These are phyloP conservation scores for Phyllosticta citribraziliensis DNA, from an alignment of 2,329 filamentous ascomycete genomes.

Conservation along the genomic window DNA sequence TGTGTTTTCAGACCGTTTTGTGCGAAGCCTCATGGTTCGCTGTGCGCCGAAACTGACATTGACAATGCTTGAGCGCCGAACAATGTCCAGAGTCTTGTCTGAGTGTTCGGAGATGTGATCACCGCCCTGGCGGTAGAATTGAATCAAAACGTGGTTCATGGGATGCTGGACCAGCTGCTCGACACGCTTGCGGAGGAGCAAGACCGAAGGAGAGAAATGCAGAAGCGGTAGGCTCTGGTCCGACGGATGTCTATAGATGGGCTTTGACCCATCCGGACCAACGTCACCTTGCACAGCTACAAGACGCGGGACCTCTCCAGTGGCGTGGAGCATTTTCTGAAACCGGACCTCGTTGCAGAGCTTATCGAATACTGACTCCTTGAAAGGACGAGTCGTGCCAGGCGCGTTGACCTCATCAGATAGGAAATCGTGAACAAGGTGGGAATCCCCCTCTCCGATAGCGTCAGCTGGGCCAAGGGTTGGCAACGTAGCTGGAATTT, in stretches of 20 bases:
- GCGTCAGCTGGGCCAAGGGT: slow-evolving; percentile 39
- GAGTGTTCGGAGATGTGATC: slow-evolving; percentile 96
- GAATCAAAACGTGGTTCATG: slow-evolving; percentile 86
- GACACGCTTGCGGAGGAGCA: slow-evolving; percentile 55
- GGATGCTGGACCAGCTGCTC: slow-evolving; percentile 67
- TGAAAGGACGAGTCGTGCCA: slow-evolving; percentile 31
- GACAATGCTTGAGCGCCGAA: slow-evolving; percentile 69
- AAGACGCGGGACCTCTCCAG: slow-evolving; percentile 81
- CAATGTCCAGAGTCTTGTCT: slow-evolving; percentile 92
- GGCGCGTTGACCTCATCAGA: slow-evolving; percentile 29
- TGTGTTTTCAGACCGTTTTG: slow-evolving; percentile 48
- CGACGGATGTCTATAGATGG: slow-evolving; percentile 89
- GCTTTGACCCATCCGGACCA: slow-evolving; percentile 59
- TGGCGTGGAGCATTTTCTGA: slow-evolving; percentile 87
- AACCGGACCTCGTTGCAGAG: slow-evolving; percentile 70
- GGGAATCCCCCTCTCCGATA: slow-evolving; percentile 74
- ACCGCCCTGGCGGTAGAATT: slow-evolving; percentile 77
- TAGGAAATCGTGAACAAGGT: slow-evolving; percentile 61
- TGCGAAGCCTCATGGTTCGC: slow-evolving; percentile 80
- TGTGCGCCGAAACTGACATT: slow-evolving; percentile 92
- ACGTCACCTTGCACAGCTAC: slow-evolving; percentile 80
- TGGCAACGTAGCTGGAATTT: background rate
- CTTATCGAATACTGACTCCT: slow-evolving; percentile 55
- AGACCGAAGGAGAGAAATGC: slow-evolving; percentile 65
- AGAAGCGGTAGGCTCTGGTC: slow-evolving; percentile 75